Percentiles rank a stretch among this genome's conserved stretches.
Conservation (phyloP, 768 basidiomycete species). For the Termitomyces sp. region DNA sequence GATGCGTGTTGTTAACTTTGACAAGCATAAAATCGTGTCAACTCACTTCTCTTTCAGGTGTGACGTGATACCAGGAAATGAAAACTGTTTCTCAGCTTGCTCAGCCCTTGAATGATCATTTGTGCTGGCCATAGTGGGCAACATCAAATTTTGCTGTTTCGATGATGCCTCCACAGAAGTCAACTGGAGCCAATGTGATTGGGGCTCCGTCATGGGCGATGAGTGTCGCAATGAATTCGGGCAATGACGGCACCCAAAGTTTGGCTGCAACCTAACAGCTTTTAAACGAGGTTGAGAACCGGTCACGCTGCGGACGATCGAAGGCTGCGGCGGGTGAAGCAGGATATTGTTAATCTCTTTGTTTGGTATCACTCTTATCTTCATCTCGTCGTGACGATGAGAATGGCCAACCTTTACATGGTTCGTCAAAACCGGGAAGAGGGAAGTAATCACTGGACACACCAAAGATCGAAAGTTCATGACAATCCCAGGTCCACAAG, state of each 20-base stretch:
- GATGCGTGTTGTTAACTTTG: not conserved
- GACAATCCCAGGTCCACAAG: constrained; percentile 44
- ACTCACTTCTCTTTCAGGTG: constrained; percentile 61
- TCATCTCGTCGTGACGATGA: constrained; percentile 56
- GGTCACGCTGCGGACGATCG: constrained; percentile 9
- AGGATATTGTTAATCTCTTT: constrained; percentile 16
- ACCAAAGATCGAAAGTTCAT: constrained; percentile 47
- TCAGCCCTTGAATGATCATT: not conserved
- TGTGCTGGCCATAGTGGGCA: not conserved
- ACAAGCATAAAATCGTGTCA: constrained; percentile 1
- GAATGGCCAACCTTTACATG: constrained; percentile 49
- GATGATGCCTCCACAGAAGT: not conserved
- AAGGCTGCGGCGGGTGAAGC: constrained; percentile 13
- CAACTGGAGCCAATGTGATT: not conserved
- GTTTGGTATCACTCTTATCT: constrained; percentile 28
- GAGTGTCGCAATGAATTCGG: not conserved
- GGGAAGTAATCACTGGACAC: constrained; percentile 13
- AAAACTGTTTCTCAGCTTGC: constrained; percentile 21
- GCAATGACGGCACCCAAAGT: constrained; percentile 56
- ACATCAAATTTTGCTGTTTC: not conserved
- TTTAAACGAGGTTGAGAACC: constrained; percentile 17
- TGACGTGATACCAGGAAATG: constrained; percentile 54
- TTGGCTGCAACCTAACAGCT: constrained; percentile 26
- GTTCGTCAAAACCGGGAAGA: not conserved
- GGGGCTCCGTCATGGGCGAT: not conserved